These are phyloP conservation scores for Pythium phragmiticola DNA, from an alignment of 352 stramenopile genomes.

Conservation along the genomic window DNA sequence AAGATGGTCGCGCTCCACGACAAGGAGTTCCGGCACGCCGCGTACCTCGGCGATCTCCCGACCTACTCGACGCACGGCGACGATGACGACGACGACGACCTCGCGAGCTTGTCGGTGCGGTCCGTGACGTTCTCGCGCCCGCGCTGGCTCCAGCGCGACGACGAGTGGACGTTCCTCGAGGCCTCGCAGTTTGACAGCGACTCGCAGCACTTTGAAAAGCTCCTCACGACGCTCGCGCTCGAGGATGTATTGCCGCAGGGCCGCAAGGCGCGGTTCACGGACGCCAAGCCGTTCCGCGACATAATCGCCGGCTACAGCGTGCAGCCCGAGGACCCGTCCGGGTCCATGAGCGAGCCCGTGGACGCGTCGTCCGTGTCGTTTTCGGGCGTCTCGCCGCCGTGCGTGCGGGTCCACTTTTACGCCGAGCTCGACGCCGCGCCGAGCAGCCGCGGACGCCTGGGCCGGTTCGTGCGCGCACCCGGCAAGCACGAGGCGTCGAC, in stretches of 20 bases:
- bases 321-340: slow-evolving; percentile 1
- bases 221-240: slow-evolving; percentile 19
- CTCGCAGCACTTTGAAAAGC: slow-evolving; percentile 19
- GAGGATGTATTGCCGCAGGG: slow-evolving; percentile 6
- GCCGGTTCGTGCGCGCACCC: background rate
- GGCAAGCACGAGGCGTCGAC: slow-evolving; percentile 13
- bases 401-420: slow-evolving; percentile 25
- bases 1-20: slow-evolving; percentile 21
- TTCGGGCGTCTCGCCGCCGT: background rate
- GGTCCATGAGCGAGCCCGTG: no score
- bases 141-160: slow-evolving; percentile 19
- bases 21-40: slow-evolving; percentile 19
- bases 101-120: slow-evolving; percentile 12
- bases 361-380: background rate
- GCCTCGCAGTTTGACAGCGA: slow-evolving; percentile 9
- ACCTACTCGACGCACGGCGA: background rate
- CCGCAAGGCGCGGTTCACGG: slow-evolving; percentile 4
- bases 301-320: slow-evolving; percentile 15
- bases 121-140: slow-evolving; percentile 15
- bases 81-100: background rate
- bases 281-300: slow-evolving; percentile 14
- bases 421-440: slow-evolving; percentile 10
- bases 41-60: slow-evolving; percentile 1
- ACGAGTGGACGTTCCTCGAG: slow-evolving; percentile 26
- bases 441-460: background rate